Percentiles rank a stretch among this genome's conserved stretches.
Evolutionary conservation across 1,139 yeast species (phyloP).

Genomic region (Diutina pseudorugosa): DNA sequence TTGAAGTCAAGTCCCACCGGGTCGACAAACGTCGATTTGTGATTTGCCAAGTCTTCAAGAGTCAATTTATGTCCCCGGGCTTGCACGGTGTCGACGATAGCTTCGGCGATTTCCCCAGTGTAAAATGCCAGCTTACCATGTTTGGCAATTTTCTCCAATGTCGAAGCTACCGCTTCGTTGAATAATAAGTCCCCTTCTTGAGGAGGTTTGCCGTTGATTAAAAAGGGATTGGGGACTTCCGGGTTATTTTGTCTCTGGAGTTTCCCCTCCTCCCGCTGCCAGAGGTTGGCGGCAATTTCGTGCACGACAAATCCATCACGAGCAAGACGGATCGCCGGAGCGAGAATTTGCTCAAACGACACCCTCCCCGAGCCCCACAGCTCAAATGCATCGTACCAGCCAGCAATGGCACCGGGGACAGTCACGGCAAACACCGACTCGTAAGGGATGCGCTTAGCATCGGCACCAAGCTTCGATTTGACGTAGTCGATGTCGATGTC

Average conservation of each 20-base stretch:
- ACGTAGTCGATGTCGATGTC: constrained; percentile 33
- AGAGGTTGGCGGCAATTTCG: constrained; percentile 42
- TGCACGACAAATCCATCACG: constrained; percentile 57
- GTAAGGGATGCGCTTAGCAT: constrained; percentile 16
- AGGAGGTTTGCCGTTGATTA: constrained; percentile 11
- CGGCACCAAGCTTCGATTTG: constrained; percentile 29
- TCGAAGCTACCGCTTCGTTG: constrained; percentile 43
- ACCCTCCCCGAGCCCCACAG: constrained; percentile 68
- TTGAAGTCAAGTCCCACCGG: constrained; percentile 43
- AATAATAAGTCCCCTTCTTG: constrained; percentile 45
- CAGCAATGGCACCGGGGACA: constrained; percentile 72
- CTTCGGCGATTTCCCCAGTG: constrained; percentile 53
- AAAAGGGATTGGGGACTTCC: neutral
- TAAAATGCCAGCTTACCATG: constrained; percentile 59
- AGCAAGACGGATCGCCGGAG: constrained; percentile 64
- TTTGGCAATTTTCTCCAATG: constrained; percentile 39
- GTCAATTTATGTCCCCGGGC: constrained; percentile 45
- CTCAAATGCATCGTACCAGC: constrained; percentile 59
- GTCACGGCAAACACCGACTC: constrained; percentile 50
- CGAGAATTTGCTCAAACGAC: constrained; percentile 42
- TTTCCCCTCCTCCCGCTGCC: constrained; percentile 30
- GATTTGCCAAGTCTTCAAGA: constrained; percentile 41
- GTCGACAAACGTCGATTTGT: constrained; percentile 47
- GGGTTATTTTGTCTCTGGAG: constrained; percentile 25
- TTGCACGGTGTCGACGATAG: constrained; percentile 44